These are phyloP conservation scores for Isabelozyma pseudorhagii DNA, from an alignment of 805 yeast species.

Conservation along the genomic window DNA sequence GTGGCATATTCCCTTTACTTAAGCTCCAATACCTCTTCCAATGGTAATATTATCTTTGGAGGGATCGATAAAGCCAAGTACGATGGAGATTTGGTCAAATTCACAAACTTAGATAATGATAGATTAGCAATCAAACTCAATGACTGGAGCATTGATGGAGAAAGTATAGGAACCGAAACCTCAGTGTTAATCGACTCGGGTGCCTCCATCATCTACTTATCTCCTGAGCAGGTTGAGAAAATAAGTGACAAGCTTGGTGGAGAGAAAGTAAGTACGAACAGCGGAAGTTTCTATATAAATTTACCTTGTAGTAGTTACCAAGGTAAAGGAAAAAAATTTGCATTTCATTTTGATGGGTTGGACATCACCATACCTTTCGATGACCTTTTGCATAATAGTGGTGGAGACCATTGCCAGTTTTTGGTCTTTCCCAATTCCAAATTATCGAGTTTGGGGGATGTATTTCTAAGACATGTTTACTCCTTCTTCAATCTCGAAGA, in stretches of 20 bases:
- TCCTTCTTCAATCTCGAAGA: constrained; percentile 13
- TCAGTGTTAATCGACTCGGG: constrained; percentile 16
- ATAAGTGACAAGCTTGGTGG: constrained; percentile 10
- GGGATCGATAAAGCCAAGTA: constrained; percentile 25
- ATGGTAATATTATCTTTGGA: constrained; percentile 27
- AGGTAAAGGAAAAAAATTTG: not conserved
- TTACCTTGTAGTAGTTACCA: not conserved
- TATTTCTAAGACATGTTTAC: constrained; percentile 14
- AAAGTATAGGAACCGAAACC: not conserved
- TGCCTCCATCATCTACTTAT: constrained; percentile 16
- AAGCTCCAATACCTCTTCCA: constrained; percentile 13
- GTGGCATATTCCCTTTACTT: constrained; percentile 37
- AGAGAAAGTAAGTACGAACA: not conserved
- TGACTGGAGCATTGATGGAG: not conserved
- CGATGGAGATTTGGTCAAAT: constrained; percentile 13
- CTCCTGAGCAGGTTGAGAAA: constrained; percentile 5
- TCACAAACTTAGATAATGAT: not conserved
- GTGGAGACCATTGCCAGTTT: not conserved
- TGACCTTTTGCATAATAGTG: not conserved
- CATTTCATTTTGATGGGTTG: not conserved
- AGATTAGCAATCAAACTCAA: not conserved
- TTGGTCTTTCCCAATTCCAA: not conserved
- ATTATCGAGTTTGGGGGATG: constrained; percentile 8
- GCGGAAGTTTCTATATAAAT: not conserved
- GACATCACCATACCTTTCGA: not conserved